Evolutionary conservation across 2,329 filamentous ascomycete species (phyloP), one percentile per base, ranked within the genome.

Genomic region (Chalaropsis ovoidea): DNA sequence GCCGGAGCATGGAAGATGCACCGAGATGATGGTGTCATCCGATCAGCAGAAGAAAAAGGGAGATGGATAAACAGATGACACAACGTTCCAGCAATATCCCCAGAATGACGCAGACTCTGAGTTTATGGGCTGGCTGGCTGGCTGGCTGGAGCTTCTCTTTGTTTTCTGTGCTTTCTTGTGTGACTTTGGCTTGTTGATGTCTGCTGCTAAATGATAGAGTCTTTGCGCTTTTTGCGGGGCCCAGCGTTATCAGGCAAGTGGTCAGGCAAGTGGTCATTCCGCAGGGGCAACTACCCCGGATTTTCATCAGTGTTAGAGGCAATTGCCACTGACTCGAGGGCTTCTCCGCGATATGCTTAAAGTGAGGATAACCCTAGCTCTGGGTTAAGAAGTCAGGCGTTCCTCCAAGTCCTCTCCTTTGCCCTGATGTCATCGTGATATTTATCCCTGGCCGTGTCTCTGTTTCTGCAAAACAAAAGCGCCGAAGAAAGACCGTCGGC

Each of bases 401-500:
- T n/a, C n/a, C n/a, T n/a, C n/a, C n/a, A n/a, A 19, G 1, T 10
- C 5, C 22, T 54, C 49, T 17, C n/a, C n/a, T 27, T 31, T 56
- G 3, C 15, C 52, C 17, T 35, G 52, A 56, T 56, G 52, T n/a
- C 52, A 56, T 56, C 52, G 8, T 35, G 52, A 35, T 35, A 35
- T 35, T 56, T 56, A 17, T 31, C 15, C 5, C 27, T 56, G 11
- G 52, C 24, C 27, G 7, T 31, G 52, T 27, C 24, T 56, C 24
- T 52, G 47, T 24, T 56, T 56, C 15, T 17, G 27, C 19, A 35
- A 35, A 31, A 13, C 2, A 54, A 35, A 56, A 56, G 52, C 52
- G 52, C 52, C 52, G 52, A 56, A 31, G 52, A 56, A 56, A 56
- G 52, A n/a, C 52, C 52, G 52, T 22, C 27, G 24, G 52, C 24